Conservation (phyloP, 2,329 filamentous ascomycete genomes). For the Raffaelea arxii region DNA sequence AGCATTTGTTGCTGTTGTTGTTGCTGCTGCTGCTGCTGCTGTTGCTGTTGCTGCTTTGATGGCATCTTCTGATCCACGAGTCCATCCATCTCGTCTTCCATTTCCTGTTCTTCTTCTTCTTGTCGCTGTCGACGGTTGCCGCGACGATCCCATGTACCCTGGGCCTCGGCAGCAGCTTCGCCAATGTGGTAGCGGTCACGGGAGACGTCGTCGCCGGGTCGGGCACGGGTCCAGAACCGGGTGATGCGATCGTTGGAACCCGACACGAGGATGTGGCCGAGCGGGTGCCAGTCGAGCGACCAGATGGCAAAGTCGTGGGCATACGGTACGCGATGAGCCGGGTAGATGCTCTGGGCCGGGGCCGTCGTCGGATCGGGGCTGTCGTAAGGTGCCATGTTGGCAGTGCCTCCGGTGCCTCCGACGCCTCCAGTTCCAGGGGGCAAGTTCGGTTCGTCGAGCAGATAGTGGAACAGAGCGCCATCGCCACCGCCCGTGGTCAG, state of each 20-base stretch:
- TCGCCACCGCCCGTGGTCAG: slow-evolving; percentile 87
- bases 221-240: slow-evolving; percentile 86
- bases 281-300: slow-evolving; percentile 95
- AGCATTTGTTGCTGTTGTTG: not conserved
- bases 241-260: slow-evolving; percentile 96
- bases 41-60: slow-evolving; percentile 31
- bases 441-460: slow-evolving; percentile 90
- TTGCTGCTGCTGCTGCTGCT: slow-evolving; percentile 3
- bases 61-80: slow-evolving; percentile 85
- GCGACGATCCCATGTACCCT: slow-evolving; percentile 86
- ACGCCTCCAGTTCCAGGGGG: slow-evolving; percentile 34
- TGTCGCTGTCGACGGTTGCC: slow-evolving; percentile 69
- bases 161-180: slow-evolving; percentile 82
- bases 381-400: slow-evolving; percentile 75
- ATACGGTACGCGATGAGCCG: slow-evolving; percentile 75
- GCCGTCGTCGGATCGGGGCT: slow-evolving; percentile 68
- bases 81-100: slow-evolving; percentile 87
- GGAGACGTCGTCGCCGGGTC: slow-evolving; percentile 74
- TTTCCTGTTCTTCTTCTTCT: slow-evolving; percentile 88
- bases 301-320: slow-evolving; percentile 95
- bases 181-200: slow-evolving; percentile 95
- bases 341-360: slow-evolving; percentile 82
- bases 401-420: slow-evolving; percentile 44
- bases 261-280: slow-evolving; percentile 89
- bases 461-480: slow-evolving; percentile 82